Evolutionary conservation across 1,284 basidiomycete genomes (phyloP), one percentile per base, ranked within the genome.

Genomic region (Neotropicomus parvogracilis): DNA sequence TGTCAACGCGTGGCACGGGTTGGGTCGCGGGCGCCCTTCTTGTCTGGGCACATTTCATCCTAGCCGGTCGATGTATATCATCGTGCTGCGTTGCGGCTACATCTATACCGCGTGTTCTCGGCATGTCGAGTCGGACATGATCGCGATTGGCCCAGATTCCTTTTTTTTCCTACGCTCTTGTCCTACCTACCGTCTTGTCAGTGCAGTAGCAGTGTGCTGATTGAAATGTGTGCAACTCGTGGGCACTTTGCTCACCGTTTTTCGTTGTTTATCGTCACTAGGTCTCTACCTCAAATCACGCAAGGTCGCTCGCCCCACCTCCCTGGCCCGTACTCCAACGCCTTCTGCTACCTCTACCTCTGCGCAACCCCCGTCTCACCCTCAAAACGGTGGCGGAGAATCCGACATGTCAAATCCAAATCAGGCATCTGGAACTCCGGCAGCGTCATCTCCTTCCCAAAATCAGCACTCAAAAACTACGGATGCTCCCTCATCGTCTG

Each of bases 241-340:
- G 63, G 49, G 60, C 65, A 60, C 59, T 65, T 63, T 64, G 63
- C 63, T 66, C 67, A 47, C 54, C 60, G 53, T 62, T 62, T 54
- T 54, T 60, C 50, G 62, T 51, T 67, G 60, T 57, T 57, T 58
- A 62, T 62, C 52, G 56, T 57, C 57, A 50, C 44, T 70, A 83
- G 82, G 81, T 60, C 78, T 82, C 60, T 83, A 83, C 73, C 79
- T 79, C 71, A 83, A 84, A 74, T 79, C 81, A 53, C 75, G 80
- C 63, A 75, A 78, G 62, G 75, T 78, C 64, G 74, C 78, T 49
- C 78, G 80, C 46, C 75, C 75, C 50, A 71, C 71, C 20, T 69
- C 75, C 40, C 67, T 77, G 54, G 75, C 74, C 33, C 62, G 71
- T 44, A 62, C 70, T 49, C 68, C 66, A 61, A 65, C 62, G 52